Evolutionary conservation across 2,329 filamentous ascomycete species (phyloP).

Genomic region (Penicillium sp.): DNA sequence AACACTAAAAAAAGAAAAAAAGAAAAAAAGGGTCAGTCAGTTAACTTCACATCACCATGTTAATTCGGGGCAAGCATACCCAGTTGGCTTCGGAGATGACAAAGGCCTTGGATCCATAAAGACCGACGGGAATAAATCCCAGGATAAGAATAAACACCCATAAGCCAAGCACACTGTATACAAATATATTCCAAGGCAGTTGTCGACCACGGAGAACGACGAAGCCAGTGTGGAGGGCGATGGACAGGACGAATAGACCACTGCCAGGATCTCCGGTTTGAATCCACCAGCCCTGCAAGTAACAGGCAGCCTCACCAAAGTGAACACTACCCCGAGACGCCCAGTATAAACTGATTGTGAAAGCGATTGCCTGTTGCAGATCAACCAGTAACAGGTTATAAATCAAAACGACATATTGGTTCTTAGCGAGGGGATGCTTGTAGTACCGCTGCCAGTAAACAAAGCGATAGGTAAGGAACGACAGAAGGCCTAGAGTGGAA

Average conservation of each 20-base stretch:
- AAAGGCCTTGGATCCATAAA: constrained; percentile 45
- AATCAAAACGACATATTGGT: constrained; percentile 55
- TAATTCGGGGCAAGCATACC: constrained; percentile 30
- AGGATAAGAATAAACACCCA: constrained; percentile 51
- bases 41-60: neutral
- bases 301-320: constrained; percentile 47
- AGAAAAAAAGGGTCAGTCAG: neutral
- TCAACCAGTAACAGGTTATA: constrained; percentile 55
- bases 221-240: constrained; percentile 54
- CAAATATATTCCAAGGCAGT: constrained; percentile 46
- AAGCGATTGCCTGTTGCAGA: constrained; percentile 51
- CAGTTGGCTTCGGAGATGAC: constrained; percentile 51
- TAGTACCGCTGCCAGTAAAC: constrained; percentile 52
- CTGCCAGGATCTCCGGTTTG: constrained; percentile 54
- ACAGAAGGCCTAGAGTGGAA: constrained; percentile 30
- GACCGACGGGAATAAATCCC: constrained; percentile 48
- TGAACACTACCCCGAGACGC: constrained; percentile 42
- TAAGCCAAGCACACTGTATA: constrained; percentile 43
- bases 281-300: constrained; percentile 54
- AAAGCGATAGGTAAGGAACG: constrained; percentile 51
- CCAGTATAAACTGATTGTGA: constrained; percentile 50
- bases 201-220: constrained; percentile 51
- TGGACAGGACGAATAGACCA: constrained; percentile 54
- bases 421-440: constrained; percentile 50
- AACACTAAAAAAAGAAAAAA: constrained; percentile 42